A percentile compares a stretch with the other conserved stretches of the same genome.
phyloP scores from a whole-genome alignment of 1,284 basidiomycete species.

The Puccinia triticina region DNA sequence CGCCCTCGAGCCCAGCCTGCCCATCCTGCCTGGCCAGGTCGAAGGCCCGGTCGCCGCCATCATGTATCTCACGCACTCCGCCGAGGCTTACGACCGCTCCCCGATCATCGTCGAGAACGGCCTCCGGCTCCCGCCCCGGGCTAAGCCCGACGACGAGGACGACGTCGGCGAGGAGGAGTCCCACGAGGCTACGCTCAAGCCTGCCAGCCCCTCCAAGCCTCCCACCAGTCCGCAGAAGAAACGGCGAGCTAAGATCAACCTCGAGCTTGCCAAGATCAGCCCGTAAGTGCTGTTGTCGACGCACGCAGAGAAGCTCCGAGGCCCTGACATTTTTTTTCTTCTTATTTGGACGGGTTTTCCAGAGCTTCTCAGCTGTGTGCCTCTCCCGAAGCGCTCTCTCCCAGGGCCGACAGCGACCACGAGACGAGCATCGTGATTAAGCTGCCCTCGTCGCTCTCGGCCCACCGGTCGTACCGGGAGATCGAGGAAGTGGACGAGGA shows the following conservation, averaged over 20 bases:
- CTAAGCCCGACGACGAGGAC: slow-evolving; percentile 23
- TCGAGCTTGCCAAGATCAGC: slow-evolving; percentile 1
- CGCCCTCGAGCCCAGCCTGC: background rate
- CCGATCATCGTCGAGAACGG: slow-evolving; percentile 43
- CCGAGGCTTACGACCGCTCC: slow-evolving; percentile 41
- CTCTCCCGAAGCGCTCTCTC: background rate
- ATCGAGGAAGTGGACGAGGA: slow-evolving; percentile 45
- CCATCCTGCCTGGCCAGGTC: background rate
- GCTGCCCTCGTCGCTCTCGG: background rate
- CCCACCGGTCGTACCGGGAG: slow-evolving; percentile 5
- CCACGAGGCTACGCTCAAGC: background rate
- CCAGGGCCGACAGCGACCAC: background rate
- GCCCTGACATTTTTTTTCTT: background rate
- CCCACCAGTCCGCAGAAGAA: background rate
- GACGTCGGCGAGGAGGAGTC: slow-evolving; percentile 3
- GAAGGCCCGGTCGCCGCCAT: slow-evolving; percentile 39
- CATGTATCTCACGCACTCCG: slow-evolving; percentile 49
- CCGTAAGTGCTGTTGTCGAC: background rate
- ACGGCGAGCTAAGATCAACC: background rate
- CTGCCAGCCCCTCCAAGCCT: background rate
- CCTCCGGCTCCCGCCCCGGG: slow-evolving; percentile 30
- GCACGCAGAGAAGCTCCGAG: too few relatives aligned
- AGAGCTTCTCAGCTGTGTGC: background rate
- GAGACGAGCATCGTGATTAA: slow-evolving; percentile 17
- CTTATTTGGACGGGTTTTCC: background rate